Base-by-base conservation (phyloP, 1,284 basidiomycete genomes). In the Termitomyces sp. region DNA sequence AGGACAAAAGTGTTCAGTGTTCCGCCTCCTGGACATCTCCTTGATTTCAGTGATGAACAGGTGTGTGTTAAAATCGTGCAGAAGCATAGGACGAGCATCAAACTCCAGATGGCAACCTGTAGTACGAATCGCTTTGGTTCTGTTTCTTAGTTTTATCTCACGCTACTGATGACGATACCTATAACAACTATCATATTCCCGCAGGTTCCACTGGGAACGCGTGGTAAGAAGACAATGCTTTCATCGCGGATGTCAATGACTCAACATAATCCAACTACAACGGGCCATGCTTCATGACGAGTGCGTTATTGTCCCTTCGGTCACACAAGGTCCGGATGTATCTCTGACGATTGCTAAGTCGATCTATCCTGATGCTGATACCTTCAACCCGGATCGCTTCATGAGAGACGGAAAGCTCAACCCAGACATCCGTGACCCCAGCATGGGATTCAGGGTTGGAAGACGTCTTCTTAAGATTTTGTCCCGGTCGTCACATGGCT, bases 1-100 rank as follows among this genome's bases (percentile, higher is more conserved):
- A 78, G 63, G 49, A 75, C 64, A 55, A 76, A 72, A 1, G 75
- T 68, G 9, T 68, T 60, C n/a, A n/a, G 56, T 49, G 60, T 67
- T 13, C 50, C 71, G 52, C 62, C 62, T 26, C 13, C 45, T 21
- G 63, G 61, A 38, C 67, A 73, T 24, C 62, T 78, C 36, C 77
- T 73, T 13, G 63, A 63, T 15, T 70, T 74, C 48, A 45, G 52
- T n/a, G 60, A 62, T 39, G 42, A 42, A 26, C 51, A 50, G 38
- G 48, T 50, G 9, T 21, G 28, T 50, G 5, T 3, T 30, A 5
- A 13, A 15, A 2, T 13, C 24, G 5, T 7, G 10, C 12, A 21
- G 9, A 17, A 21, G 8, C 13, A 7, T 24, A 30, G 12, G 5
- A 17, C 13, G 26, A 28, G 15, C 10, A 26, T 12, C 2, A 30